These are phyloP conservation scores for Hanseniaspora pseudoguilliermondii DNA, from an alignment of 805 yeast species.

Conservation along the genomic window DNA sequence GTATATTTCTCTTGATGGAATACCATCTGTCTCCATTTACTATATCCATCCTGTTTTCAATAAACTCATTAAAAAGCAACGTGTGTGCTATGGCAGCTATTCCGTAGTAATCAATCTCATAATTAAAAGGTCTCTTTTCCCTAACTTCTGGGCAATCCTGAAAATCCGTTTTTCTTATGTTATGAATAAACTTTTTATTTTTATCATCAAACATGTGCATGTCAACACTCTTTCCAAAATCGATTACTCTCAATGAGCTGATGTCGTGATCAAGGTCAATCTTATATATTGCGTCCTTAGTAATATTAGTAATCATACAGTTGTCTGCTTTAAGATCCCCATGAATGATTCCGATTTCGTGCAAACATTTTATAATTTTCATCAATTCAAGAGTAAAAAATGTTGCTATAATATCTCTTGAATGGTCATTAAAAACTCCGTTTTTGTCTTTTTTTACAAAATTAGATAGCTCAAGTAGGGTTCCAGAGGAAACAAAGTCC, in stretches of 20 bases:
- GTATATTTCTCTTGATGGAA: constrained; percentile 63
- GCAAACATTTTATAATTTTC: constrained; percentile 47
- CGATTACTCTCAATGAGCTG: constrained; percentile 35
- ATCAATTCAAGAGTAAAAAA: constrained; percentile 55
- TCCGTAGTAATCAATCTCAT: constrained; percentile 74
- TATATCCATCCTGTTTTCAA: constrained; percentile 32
- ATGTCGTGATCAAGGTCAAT: not conserved
- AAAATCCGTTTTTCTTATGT: constrained; percentile 43
- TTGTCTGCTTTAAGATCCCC: constrained; percentile 82
- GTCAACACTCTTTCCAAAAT: constrained; percentile 74
- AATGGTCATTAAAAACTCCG: constrained; percentile 18
- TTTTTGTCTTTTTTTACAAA: constrained; percentile 27
- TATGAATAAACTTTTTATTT: constrained; percentile 42
- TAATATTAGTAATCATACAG: constrained; percentile 47
- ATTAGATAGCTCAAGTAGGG: constrained; percentile 57
- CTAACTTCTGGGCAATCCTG: constrained; percentile 67
- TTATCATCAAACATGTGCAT: constrained; percentile 37
- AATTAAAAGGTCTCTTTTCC: constrained; percentile 51
- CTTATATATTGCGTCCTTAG: constrained; percentile 24
- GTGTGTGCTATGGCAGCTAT: constrained; percentile 62
- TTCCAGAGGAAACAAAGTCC: constrained; percentile 58
- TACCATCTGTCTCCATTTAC: constrained; percentile 26
- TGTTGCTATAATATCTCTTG: constrained; percentile 53
- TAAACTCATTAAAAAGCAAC: constrained; percentile 56
- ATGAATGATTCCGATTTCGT: constrained; percentile 55